These are phyloP conservation scores for Botrytis byssoidea DNA, from an alignment of 2,329 filamentous ascomycete species.

Conservation along the genomic window DNA sequence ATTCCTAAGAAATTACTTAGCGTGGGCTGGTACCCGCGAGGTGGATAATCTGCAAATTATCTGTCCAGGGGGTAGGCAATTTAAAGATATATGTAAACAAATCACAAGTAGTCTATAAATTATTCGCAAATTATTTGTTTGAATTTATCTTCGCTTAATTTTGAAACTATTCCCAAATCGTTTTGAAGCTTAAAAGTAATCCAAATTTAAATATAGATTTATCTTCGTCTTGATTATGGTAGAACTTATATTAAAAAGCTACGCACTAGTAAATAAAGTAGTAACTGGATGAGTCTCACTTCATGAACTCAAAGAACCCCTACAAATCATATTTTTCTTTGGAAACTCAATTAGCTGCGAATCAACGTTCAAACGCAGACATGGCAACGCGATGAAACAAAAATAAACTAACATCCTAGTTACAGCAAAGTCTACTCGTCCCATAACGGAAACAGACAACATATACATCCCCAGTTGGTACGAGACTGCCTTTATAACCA, in stretches of 20 bases:
- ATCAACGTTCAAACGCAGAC: background rate
- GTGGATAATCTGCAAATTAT: background rate
- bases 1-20: background rate
- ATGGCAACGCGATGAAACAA: too few relatives aligned
- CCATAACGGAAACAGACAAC: too few relatives aligned
- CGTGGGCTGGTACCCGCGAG: background rate
- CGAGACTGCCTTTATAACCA: too few relatives aligned
- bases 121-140: too few relatives aligned
- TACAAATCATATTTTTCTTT: background rate
- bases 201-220: background rate
- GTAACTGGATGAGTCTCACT: background rate
- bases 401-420: too few relatives aligned
- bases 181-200: background rate
- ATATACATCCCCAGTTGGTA: too few relatives aligned
- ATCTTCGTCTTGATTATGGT: background rate
- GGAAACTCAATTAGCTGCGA: background rate
- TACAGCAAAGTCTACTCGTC: too few relatives aligned
- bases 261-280: background rate
- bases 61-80: background rate
- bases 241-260: background rate
- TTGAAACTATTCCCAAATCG: background rate
- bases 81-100: background rate
- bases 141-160: background rate
- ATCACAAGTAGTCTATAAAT: too few relatives aligned
- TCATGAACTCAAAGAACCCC: background rate